Percentiles rank a stretch among this genome's conserved stretches.
Conservation (phyloP, 306 rosid species). For the Prunus kanzakura region DNA sequence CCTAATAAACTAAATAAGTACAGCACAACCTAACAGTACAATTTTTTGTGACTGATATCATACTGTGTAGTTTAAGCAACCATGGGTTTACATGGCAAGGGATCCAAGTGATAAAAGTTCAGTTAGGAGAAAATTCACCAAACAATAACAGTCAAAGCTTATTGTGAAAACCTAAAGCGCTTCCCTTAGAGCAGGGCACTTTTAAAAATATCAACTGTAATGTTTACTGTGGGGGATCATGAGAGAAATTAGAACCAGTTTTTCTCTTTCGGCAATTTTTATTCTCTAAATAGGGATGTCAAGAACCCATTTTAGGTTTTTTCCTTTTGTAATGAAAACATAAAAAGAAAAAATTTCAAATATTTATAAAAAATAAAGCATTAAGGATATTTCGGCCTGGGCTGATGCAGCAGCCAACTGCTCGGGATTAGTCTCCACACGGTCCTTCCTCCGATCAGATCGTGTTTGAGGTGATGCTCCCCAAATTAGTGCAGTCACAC, state of each 20-base stretch:
- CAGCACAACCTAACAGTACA: neutral
- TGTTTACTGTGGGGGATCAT: neutral
- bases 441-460: conserved; percentile 91
- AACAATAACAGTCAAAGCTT: neutral
- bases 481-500: conserved; percentile 88
- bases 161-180: neutral
- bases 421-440: conserved; percentile 95
- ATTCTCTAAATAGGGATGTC: neutral
- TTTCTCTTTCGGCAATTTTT: neutral
- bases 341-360: neutral
- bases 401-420: conserved; percentile 97
- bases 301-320: neutral
- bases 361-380: conserved; percentile 1
- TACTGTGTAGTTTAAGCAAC: neutral
- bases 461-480: conserved; percentile 98
- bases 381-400: conserved; percentile 87
- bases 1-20: neutral
- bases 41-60: neutral
- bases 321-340: neutral
- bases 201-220: neutral
- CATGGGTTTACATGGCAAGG: neutral
- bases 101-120: neutral
- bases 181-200: neutral
- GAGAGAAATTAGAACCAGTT: neutral
- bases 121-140: neutral